Percentiles rank a stretch among this genome's conserved stretches.
phyloP scores from a whole-genome alignment of 805 yeast genomes.

The Cyberlindnera veronae region DNA sequence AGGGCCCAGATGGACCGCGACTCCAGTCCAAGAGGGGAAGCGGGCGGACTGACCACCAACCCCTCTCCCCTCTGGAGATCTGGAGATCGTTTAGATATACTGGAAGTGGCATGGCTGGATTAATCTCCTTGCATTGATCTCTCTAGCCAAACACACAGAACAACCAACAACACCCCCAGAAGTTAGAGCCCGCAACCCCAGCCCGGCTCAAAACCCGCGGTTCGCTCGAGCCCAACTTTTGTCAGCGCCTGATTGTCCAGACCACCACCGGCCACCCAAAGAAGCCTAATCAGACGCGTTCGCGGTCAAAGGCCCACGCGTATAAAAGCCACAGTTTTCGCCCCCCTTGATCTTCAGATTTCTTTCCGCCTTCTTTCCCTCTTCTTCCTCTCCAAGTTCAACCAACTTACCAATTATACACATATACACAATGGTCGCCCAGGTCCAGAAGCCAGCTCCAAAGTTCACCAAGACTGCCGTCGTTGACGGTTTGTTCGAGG shows the following conservation, averaged over 20 bases:
- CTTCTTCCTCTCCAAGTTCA: too few species aligned
- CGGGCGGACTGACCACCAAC: too few species aligned
- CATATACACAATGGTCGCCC: constrained; percentile 69
- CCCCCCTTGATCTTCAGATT: constrained; percentile 2
- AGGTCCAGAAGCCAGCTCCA: constrained; percentile 96
- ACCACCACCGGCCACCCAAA: constrained; percentile 4
- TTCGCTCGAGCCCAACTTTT: constrained; percentile 6
- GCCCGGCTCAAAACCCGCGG: background rate
- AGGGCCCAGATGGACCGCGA: too few species aligned
- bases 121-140: background rate
- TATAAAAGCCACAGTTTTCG: constrained; percentile 12
- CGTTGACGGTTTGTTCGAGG: constrained; percentile 94
- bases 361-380: background rate
- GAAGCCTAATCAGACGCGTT: too few species aligned
- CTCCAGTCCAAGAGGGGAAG: background rate
- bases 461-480: constrained; percentile 95
- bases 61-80: background rate
- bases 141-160: too few species aligned
- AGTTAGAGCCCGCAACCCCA: background rate
- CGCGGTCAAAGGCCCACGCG: constrained; percentile 1
- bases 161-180: background rate
- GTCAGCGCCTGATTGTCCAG: constrained; percentile 21
- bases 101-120: background rate
- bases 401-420: too few species aligned
- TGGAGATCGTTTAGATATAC: background rate